phyloP scores from a whole-genome alignment of 75 land plant species.

The Pinus tabuliformis region DNA sequence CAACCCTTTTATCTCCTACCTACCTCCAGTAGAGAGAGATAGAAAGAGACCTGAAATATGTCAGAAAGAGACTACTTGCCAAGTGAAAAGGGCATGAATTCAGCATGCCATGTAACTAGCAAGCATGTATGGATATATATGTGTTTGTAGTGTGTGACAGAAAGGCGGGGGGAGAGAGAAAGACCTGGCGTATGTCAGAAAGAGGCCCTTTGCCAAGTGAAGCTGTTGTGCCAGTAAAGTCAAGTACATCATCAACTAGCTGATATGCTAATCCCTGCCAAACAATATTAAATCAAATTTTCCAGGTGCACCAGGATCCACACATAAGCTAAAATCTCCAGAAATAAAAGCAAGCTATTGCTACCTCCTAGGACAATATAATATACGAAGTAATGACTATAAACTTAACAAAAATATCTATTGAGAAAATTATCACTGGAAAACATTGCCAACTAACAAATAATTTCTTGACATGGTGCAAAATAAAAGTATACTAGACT shows the following conservation, averaged over 20 bases:
- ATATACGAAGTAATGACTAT: background rate
- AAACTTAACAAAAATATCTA: background rate
- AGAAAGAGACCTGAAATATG: conserved; percentile 51
- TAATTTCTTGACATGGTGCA: background rate
- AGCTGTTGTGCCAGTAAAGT: conserved; percentile 85
- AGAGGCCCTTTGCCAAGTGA: conserved; percentile 91
- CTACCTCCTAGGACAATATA: too few relatives aligned
- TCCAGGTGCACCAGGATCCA: background rate
- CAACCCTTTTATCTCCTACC: too few relatives aligned
- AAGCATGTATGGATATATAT: too few relatives aligned
- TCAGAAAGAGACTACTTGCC: conserved; percentile 88
- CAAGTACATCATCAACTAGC: conserved; percentile 91
- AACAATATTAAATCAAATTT: conserved; percentile 3
- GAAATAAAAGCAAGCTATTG: background rate
- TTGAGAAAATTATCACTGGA: background rate
- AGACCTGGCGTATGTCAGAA: conserved; percentile 76
- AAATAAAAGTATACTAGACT: background rate
- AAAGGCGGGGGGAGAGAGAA: too few relatives aligned
- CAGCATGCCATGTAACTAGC: too few relatives aligned
- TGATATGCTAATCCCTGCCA: conserved; percentile 91
- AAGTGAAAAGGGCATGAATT: conserved; percentile 33
- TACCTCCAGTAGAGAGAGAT: too few relatives aligned
- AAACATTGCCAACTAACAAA: background rate
- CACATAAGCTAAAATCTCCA: background rate
- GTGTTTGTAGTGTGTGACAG: too few relatives aligned